Evolutionary conservation across 2,329 filamentous ascomycete species (phyloP).

Genomic region (Zymoseptoria ardabiliae): DNA sequence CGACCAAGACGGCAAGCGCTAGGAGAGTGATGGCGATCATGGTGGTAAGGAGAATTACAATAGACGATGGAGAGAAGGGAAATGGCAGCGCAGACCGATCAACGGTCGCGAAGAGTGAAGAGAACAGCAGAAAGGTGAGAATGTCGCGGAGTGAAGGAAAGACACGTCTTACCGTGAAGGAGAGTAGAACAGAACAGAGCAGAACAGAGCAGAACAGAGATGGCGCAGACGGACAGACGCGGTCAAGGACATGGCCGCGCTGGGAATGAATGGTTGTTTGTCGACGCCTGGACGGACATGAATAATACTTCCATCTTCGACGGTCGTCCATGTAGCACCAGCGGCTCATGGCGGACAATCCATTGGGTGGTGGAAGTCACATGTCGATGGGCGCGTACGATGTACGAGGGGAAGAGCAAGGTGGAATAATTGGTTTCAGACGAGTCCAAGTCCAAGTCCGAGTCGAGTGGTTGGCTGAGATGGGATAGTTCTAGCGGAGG

Average conservation of each 20-base stretch:
- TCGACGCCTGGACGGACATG: neutral
- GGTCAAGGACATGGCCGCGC: slow-evolving; percentile 2
- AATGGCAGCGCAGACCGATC: slow-evolving; percentile 4
- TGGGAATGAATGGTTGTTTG: neutral
- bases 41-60: slow-evolving; percentile 10
- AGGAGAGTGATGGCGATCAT: slow-evolving; percentile 27
- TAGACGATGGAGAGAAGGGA: slow-evolving; percentile 2
- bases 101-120: slow-evolving; percentile 4
- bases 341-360: slow-evolving; percentile 13
- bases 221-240: slow-evolving; percentile 9
- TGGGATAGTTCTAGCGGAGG: neutral
- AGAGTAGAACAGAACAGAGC: slow-evolving; percentile 8
- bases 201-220: slow-evolving; percentile 9
- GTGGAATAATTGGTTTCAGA: slow-evolving; percentile 12
- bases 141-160: slow-evolving; percentile 5
- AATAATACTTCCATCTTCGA: neutral
- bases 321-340: slow-evolving; percentile 6
- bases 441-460: slow-evolving; percentile 2
- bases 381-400: slow-evolving; percentile 4
- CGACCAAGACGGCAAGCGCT: slow-evolving; percentile 4
- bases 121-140: slow-evolving; percentile 2
- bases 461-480: slow-evolving; percentile 12
- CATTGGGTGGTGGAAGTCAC: slow-evolving; percentile 13
- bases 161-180: slow-evolving; percentile 13
- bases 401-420: too few relatives aligned